These are phyloP conservation scores for Panus rudis DNA, from an alignment of 768 basidiomycete species.

Conservation along the genomic window DNA sequence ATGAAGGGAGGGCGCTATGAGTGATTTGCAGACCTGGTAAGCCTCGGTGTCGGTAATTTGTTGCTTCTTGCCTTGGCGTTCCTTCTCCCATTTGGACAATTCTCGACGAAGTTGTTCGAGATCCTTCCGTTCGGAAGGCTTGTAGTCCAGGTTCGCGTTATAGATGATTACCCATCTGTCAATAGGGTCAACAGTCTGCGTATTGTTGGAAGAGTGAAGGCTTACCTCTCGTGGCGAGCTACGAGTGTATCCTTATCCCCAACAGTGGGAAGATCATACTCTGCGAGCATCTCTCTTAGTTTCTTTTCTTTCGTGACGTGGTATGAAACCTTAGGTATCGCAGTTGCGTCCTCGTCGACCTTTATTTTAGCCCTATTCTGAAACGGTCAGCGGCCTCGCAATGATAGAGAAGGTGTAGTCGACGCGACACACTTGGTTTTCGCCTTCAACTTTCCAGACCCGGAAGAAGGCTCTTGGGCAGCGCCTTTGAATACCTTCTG, in stretches of 20 bases:
- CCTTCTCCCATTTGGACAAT: constrained; percentile 51
- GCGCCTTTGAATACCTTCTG: constrained; percentile 12
- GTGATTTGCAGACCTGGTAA: constrained; percentile 13
- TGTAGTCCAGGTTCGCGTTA: constrained; percentile 67
- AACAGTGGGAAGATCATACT: constrained; percentile 40
- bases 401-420: too few species aligned
- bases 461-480: not conserved
- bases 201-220: constrained; percentile 1
- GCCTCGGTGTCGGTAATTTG: constrained; percentile 13
- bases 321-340: constrained; percentile 61
- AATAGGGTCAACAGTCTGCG: not conserved
- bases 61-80: constrained; percentile 15
- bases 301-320: constrained; percentile 54
- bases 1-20: not conserved
- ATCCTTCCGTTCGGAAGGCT: constrained; percentile 35
- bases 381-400: too few species aligned
- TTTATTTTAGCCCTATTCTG: constrained; percentile 10
- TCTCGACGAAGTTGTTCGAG: constrained; percentile 42
- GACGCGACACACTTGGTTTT: constrained; percentile 11
- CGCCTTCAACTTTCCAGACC: constrained; percentile 7
- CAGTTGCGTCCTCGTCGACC: constrained; percentile 28
- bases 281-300: constrained; percentile 46
- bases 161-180: constrained; percentile 61
- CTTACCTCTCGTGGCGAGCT: constrained; percentile 54
- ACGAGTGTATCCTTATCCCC: constrained; percentile 49